Conservation (phyloP, 306 rosid genomes). For the Potentilla sterilis region DNA sequence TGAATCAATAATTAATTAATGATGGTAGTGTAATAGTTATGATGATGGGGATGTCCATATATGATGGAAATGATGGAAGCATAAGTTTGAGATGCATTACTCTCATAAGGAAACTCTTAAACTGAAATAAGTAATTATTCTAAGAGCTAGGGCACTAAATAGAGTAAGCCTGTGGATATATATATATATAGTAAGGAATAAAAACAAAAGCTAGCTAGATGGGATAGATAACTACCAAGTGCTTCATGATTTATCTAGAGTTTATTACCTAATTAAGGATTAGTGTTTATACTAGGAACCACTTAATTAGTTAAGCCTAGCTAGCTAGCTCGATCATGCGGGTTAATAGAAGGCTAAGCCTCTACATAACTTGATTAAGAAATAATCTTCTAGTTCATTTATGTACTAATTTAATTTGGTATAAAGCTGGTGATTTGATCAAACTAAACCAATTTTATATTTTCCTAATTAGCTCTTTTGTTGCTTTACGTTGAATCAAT, state of each 20-base stretch:
- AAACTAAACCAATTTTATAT: not conserved
- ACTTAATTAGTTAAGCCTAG: not conserved
- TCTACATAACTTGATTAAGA: not conserved
- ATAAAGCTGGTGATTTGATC: not conserved
- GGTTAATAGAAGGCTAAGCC: not conserved
- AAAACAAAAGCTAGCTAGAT: conserved; percentile 4
- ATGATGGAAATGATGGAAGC: conserved; percentile 14
- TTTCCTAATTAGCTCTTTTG: not conserved
- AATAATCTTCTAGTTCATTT: not conserved
- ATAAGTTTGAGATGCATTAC: not conserved
- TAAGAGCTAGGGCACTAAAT: not conserved
- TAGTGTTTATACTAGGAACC: not conserved
- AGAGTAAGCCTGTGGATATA: not conserved
- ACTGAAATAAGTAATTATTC: not conserved
- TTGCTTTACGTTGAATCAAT: not conserved
- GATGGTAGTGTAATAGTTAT: not conserved
- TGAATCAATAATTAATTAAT: conserved; percentile 1
- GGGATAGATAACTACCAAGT: conserved; percentile 13
- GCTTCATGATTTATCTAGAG: not conserved
- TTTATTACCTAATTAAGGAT: not conserved
- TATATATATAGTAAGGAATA: not conserved
- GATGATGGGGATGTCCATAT: not conserved
- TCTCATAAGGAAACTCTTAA: conserved; percentile 4
- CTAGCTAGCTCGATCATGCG: not conserved
- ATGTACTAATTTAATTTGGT: conserved; percentile 1